Conservation (phyloP, 495 filamentous ascomycete genomes). For the Chlorociboria aeruginascens region DNA sequence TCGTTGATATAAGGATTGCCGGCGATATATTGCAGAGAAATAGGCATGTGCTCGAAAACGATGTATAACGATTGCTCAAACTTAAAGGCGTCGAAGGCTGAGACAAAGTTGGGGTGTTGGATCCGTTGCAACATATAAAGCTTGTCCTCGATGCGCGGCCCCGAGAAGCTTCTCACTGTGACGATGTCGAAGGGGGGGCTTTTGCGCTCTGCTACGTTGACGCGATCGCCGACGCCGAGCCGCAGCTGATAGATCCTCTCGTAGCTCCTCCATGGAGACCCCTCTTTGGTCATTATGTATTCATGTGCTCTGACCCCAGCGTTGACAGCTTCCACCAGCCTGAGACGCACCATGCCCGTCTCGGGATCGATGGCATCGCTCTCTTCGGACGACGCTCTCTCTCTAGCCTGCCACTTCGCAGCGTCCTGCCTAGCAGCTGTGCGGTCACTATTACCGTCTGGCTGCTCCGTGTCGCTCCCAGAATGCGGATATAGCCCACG, state of each 20-base stretch:
- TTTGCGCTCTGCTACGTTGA: not conserved
- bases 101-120: constrained; percentile 4
- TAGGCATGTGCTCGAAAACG: not conserved
- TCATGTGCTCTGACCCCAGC: not conserved
- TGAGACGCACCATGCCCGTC: not conserved
- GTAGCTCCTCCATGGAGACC: constrained; percentile 1
- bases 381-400: not conserved
- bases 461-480: not conserved
- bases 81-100: constrained; percentile 6
- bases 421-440: not conserved
- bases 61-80: constrained; percentile 6
- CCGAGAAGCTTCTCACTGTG: constrained; percentile 1
- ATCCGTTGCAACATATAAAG: constrained; percentile 7
- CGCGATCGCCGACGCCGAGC: not conserved
- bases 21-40: constrained; percentile 6
- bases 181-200: not conserved
- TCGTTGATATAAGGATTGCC: constrained; percentile 13
- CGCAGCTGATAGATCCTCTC: constrained; percentile 4
- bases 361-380: not conserved
- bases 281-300: constrained; percentile 1
- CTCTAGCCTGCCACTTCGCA: not conserved
- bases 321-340: not conserved
- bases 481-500: constrained; percentile 1
- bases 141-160: not conserved
- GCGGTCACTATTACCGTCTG: not conserved